Base-by-base conservation (phyloP, 306 rosid species). In the Ormosia semicastrata region DNA sequence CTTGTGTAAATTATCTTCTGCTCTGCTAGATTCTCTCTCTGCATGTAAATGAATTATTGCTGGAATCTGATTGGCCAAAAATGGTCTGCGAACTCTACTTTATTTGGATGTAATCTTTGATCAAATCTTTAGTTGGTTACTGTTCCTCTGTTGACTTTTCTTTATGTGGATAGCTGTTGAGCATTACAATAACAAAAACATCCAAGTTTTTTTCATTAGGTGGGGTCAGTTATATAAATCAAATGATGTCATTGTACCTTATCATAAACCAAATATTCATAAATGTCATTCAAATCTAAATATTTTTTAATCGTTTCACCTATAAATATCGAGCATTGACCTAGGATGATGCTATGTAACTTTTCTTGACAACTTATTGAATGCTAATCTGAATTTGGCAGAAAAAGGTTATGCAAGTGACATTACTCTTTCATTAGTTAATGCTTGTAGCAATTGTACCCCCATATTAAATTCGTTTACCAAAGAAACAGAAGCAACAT, bases 271-370 rank as follows among this genome's bases (percentile, higher is more conserved):
- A n/a, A n/a, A n/a, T n/a, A n/a, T n/a, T n/a, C n/a, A n/a, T n/a
- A n/a, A n/a, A n/a, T n/a, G n/a, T n/a, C n/a, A n/a, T n/a, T n/a
- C n/a, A n/a, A n/a, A n/a, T n/a, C n/a, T n/a, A n/a, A n/a, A n/a
- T n/a, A n/a, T n/a, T n/a, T n/a, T n/a, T n/a, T n/a, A n/a, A n/a
- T n/a, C n/a, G n/a, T n/a, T n/a, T n/a, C n/a, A n/a, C n/a, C n/a
- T n/a, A n/a, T n/a, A n/a, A n/a, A n/a, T n/a, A n/a, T n/a, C n/a
- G 11, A 71, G 78, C 66, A 52, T 73, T 54, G 78, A 73, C 77
- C 11, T 37, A 53, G 2, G 32, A 50, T 50, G 33, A 34, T 49
- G 62, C 8, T 1, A 15, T 52, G n/a, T 71, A 50, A 7, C n/a
- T 67, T 53, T 53, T 8, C 49, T 72, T 15, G 50, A 15, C 50